These are phyloP conservation scores for Isatis lusitanica DNA, from an alignment of 441 rosid species.

Conservation along the genomic window DNA sequence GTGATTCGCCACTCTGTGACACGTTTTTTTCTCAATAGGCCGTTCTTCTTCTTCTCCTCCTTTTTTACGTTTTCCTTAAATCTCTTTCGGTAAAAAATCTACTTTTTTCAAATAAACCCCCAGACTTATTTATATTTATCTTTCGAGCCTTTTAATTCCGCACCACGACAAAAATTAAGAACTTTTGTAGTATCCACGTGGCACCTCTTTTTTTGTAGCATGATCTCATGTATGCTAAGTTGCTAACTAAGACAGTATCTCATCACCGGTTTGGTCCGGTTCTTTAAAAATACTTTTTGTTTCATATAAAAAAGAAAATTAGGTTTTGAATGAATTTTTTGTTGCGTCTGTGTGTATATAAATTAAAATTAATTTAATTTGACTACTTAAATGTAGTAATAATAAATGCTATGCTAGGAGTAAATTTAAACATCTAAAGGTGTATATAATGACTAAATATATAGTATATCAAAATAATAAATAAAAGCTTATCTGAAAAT, in stretches of 20 bases:
- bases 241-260: background rate
- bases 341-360: too few species aligned
- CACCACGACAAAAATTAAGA: background rate
- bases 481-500: background rate
- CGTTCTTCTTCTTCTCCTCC: slow-evolving; percentile 1
- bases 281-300: background rate
- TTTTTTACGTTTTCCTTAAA: slow-evolving; percentile 25
- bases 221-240: background rate
- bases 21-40: slow-evolving; percentile 26
- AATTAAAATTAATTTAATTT: too few species aligned
- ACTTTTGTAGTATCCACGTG: background rate
- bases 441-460: background rate
- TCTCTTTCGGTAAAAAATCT: background rate
- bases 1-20: slow-evolving; percentile 35
- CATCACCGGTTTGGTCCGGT: background rate
- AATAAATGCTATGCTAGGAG: background rate
- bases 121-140: background rate
- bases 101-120: slow-evolving; percentile 16
- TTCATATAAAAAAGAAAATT: background rate
- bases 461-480: background rate
- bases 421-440: background rate
- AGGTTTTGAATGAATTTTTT: background rate
- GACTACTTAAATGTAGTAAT: background rate
- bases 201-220: background rate
- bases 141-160: background rate